phyloP scores from a whole-genome alignment of 345 rosid genomes.

The Citrus glauca region DNA sequence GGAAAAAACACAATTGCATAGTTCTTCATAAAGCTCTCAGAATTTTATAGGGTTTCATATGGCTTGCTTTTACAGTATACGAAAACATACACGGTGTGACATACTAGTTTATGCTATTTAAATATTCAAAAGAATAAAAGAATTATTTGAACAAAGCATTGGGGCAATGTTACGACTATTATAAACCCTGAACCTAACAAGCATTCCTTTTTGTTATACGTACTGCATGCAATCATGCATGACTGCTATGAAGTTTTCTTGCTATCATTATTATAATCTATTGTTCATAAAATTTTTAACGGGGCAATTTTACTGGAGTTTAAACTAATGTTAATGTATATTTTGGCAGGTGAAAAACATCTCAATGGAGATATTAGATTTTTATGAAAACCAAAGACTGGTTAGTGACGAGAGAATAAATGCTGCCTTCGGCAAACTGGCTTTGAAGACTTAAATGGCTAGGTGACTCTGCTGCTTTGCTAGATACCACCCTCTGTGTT shows the following conservation, averaged over 20 bases:
- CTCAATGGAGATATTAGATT: slow-evolving; percentile 56
- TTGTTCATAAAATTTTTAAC: neutral
- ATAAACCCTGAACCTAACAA: neutral
- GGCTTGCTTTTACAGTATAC: neutral
- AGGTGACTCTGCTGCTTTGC: neutral
- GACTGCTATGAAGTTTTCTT: neutral
- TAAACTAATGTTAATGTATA: neutral
- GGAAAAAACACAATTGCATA: neutral
- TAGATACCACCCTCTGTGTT: neutral
- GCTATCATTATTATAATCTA: neutral
- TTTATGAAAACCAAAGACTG: slow-evolving; percentile 43
- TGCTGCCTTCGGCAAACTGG: slow-evolving; percentile 53
- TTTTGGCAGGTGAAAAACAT: slow-evolving; percentile 52
- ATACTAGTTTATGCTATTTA: neutral
- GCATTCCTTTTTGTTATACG: neutral
- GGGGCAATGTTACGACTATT: neutral
- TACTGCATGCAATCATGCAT: neutral
- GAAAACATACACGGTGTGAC: neutral
- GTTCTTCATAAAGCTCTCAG: neutral
- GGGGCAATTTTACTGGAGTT: neutral
- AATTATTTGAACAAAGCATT: neutral
- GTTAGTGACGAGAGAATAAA: slow-evolving; percentile 38
- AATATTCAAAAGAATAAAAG: neutral
- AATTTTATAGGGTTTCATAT: neutral
- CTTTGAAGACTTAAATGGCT: slow-evolving; percentile 37